Base-by-base conservation (phyloP, 495 filamentous ascomycete species). In the Penicillium paradoxum region DNA sequence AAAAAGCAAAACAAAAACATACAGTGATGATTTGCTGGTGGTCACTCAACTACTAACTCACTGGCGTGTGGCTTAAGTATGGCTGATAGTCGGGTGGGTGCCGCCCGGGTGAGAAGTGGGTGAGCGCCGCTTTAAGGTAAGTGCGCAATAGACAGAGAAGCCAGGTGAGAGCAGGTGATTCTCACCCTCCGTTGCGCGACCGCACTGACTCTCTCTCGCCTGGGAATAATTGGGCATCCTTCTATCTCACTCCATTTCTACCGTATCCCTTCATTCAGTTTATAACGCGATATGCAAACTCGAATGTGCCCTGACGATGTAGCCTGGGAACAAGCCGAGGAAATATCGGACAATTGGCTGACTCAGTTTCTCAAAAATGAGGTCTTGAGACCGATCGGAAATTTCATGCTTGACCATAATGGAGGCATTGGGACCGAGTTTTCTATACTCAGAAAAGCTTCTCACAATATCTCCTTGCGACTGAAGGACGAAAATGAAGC, bases 301-400 rank as follows among this genome's bases (percentile, higher is more conserved):
- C n/a, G n/a, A n/a, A n/a, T n/a, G n/a, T n/a, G n/a, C n/a, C n/a
- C n/a, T n/a, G 54, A 64, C 29, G 58, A 61, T 21, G 18, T 61
- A 1, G 51, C 54, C 18, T 64, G 58, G 58, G 57, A 64, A 38
- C 36, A 53, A 56, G 22, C 49, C 34, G 60, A 55, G 1, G 43
- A 50, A 14, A 25, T 44, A n/a, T 55, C 52, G 10, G 54, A 61
- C 27, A 45, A 49, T n/a, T 64, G 61, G 61, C 24, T 55, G 0
- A 5, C 30, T 24, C 52, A 58, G 37, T 45, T 61, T 32, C 52
- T 64, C 25, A 25, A 51, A 13, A 8, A n/a, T 8, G 27, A 49
- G 14, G 30, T 30, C 10, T 22, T 57, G 4, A 37, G 46, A 44
- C 3, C 47, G 14, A 53, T 59, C 10, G 61, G 15, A 4, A 36